phyloP scores from a whole-genome alignment of 768 basidiomycete genomes.

The Rhodotorula graminis region DNA sequence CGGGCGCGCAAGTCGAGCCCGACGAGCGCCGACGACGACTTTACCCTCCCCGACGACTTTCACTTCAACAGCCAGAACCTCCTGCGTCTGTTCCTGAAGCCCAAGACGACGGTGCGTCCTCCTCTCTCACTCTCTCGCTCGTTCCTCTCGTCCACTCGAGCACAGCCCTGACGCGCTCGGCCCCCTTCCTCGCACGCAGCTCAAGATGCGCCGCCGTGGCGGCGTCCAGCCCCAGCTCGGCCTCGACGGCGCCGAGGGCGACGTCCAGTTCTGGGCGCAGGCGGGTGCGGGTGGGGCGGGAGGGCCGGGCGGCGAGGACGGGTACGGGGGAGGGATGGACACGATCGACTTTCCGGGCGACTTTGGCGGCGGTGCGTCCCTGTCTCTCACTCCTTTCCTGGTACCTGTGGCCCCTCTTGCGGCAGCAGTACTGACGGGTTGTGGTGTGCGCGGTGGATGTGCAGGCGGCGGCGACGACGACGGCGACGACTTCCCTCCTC shows the following conservation, averaged over 20 bases:
- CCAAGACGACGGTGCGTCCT: conserved; percentile 76
- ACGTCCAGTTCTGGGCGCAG: conserved; percentile 95
- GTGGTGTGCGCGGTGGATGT: neutral
- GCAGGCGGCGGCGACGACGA: neutral
- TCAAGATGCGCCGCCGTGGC: conserved; percentile 76
- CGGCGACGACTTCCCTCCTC: conserved; percentile 17
- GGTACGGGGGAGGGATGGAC: conserved; percentile 6
- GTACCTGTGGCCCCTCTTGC: neutral
- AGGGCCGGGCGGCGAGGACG: neutral
- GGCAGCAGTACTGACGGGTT: neutral
- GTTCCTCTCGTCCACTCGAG: neutral
- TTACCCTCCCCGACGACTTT: conserved; percentile 90
- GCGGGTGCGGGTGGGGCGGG: conserved; percentile 59
- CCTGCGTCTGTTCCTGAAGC: conserved; percentile 88
- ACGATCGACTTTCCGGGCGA: neutral
- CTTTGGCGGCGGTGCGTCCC: neutral
- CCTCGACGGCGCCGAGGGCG: conserved; percentile 52
- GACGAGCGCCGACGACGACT: conserved; percentile 50
- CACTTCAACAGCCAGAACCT: conserved; percentile 89
- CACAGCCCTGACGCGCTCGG: no score
- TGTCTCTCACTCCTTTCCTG: neutral
- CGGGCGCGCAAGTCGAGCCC: conserved; percentile 52
- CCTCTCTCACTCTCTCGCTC: neutral
- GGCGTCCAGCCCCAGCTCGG: conserved; percentile 31
- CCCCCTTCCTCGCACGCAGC: conserved; percentile 50